These are phyloP conservation scores for Hypoxylon crocopeplum DNA, from an alignment of 495 filamentous ascomycete genomes.

Conservation along the genomic window DNA sequence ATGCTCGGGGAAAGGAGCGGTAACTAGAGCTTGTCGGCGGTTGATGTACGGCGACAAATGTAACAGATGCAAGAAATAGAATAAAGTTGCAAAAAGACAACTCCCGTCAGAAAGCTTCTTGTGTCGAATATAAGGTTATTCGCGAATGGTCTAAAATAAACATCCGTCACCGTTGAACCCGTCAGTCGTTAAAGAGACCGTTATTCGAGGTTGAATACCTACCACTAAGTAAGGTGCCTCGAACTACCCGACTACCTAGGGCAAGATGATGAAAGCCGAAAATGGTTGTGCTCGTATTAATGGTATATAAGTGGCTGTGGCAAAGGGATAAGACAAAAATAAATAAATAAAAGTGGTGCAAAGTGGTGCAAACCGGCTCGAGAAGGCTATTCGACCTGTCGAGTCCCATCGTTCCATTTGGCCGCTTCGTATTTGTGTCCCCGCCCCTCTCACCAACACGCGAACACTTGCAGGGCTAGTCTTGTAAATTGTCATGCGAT, in stretches of 20 bases:
- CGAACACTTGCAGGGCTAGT: slow-evolving; percentile 23
- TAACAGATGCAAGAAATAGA: slow-evolving; percentile 9
- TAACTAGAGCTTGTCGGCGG: slow-evolving; percentile 20
- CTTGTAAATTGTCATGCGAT: slow-evolving; percentile 35
- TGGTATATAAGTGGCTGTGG: slow-evolving; percentile 32
- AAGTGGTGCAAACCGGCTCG: slow-evolving; percentile 30
- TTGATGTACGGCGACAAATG: slow-evolving; percentile 14
- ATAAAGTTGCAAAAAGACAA: slow-evolving; percentile 19
- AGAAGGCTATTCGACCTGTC: slow-evolving; percentile 33
- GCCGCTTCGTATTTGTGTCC: slow-evolving; percentile 35
- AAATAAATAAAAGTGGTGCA: slow-evolving; percentile 36
- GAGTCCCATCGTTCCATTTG: slow-evolving; percentile 24
- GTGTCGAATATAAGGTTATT: slow-evolving; percentile 34
- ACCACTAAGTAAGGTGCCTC: too few species aligned
- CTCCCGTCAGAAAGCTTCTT: slow-evolving; percentile 20
- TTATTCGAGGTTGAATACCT: too few species aligned
- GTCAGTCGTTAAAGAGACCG: neutral
- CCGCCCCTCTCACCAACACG: slow-evolving; percentile 18
- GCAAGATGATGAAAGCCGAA: neutral
- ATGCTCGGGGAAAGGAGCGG: neutral
- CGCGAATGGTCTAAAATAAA: slow-evolving; percentile 22
- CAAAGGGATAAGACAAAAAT: slow-evolving; percentile 22
- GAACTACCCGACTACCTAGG: neutral
- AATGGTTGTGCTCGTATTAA: slow-evolving; percentile 29
- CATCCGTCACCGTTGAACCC: slow-evolving; percentile 18